Evolutionary conservation across 805 yeast genomes (phyloP).

Genomic region (Zygosaccharomyces bailii): DNA sequence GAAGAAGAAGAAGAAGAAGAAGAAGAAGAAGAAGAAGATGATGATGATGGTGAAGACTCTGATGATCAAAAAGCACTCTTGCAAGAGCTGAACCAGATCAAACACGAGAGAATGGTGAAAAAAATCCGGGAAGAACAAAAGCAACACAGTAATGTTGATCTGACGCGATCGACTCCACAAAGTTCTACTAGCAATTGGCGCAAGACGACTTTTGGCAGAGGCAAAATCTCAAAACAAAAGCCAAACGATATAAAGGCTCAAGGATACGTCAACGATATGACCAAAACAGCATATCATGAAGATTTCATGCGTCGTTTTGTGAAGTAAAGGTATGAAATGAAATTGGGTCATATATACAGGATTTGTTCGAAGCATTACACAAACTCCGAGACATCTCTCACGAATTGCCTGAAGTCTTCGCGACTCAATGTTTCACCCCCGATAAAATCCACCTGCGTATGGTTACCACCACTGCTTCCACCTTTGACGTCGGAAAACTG

Average conservation of each 20-base stretch:
- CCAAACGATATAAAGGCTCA: background rate
- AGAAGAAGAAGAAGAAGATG: slow-evolving; percentile 34
- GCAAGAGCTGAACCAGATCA: slow-evolving; percentile 40
- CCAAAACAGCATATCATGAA: slow-evolving; percentile 41
- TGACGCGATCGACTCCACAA: slow-evolving; percentile 8
- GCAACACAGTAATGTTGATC: slow-evolving; percentile 22
- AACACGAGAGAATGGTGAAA: slow-evolving; percentile 35
- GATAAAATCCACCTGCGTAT: slow-evolving; percentile 32
- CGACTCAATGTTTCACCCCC: slow-evolving; percentile 17
- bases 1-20: slow-evolving; percentile 37
- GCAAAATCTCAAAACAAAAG: slow-evolving; percentile 15
- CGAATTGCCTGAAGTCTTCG: slow-evolving; percentile 17
- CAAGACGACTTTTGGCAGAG: slow-evolving; percentile 26
- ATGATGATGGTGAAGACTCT: slow-evolving; percentile 28
- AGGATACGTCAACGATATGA: slow-evolving; percentile 36
- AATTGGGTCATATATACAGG: slow-evolving; percentile 4
- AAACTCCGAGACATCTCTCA: slow-evolving; percentile 18
- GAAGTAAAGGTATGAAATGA: slow-evolving; percentile 5
- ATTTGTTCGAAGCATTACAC: slow-evolving; percentile 3
- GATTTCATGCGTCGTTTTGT: slow-evolving; percentile 42
- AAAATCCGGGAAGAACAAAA: slow-evolving; percentile 30
- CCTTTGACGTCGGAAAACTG: slow-evolving; percentile 33
- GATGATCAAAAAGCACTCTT: slow-evolving; percentile 43
- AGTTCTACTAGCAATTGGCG: slow-evolving; percentile 29
- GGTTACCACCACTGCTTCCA: slow-evolving; percentile 28